phyloP scores from a whole-genome alignment of 1,284 basidiomycete genomes.

The Tranzscheliella williamsii region DNA sequence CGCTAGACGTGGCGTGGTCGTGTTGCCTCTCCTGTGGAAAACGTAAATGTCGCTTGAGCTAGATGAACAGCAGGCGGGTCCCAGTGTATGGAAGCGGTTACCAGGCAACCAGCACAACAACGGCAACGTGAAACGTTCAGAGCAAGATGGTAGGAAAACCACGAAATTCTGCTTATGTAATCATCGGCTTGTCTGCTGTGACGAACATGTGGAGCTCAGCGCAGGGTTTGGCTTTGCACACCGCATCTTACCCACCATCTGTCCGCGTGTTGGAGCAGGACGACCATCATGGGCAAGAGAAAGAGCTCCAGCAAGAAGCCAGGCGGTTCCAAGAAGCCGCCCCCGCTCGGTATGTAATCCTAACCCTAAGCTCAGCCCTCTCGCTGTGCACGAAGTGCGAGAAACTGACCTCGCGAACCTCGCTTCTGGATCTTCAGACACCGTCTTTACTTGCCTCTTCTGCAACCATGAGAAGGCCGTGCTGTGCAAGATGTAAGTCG shows the following conservation, averaged over 20 bases:
- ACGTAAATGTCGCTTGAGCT: no score
- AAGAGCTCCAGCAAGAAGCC: conserved; percentile 51
- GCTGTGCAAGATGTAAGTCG: conserved; percentile 75
- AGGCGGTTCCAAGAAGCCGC: conserved; percentile 39
- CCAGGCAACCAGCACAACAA: no score
- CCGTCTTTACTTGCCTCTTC: conserved; percentile 68
- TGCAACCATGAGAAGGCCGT: conserved; percentile 89
- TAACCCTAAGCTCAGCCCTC: no score
- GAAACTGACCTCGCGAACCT: no score
- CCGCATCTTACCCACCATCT: neutral
- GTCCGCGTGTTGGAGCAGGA: neutral
- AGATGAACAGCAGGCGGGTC: no score
- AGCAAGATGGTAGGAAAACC: no score
- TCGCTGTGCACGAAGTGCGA: no score
- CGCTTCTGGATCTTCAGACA: conserved; percentile 48
- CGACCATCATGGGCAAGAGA: conserved; percentile 48
- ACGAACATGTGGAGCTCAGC: neutral
- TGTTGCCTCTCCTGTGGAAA: no score
- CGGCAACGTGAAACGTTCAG: neutral
- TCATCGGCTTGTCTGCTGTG: neutral
- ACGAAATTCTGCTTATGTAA: conserved; percentile 2
- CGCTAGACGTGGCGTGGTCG: no score
- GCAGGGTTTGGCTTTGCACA: neutral
- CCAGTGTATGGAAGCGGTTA: no score
- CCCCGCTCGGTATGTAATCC: conserved; percentile 52